Evolutionary conservation across 495 filamentous ascomycete species (phyloP).

Genomic region (Aspergillus wentii): DNA sequence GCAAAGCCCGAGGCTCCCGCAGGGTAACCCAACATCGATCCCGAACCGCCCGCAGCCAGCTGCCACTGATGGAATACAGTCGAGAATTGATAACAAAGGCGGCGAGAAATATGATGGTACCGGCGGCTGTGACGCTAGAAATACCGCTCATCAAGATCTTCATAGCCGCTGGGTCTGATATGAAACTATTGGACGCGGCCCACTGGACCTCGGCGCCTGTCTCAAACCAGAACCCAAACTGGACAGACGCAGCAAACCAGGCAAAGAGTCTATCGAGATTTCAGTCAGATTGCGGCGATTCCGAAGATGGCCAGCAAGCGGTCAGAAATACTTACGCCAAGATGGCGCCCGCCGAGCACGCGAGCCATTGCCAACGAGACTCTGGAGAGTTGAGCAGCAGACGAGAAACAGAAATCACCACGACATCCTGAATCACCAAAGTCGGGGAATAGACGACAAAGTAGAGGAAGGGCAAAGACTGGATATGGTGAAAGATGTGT

Average conservation of each 20-base stretch:
- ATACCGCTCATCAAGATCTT: constrained; percentile 39
- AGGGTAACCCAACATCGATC: constrained; percentile 11
- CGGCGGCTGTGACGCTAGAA: constrained; percentile 28
- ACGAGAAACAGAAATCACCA: constrained; percentile 26
- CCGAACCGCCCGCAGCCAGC: constrained; percentile 19
- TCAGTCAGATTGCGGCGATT: constrained; percentile 3
- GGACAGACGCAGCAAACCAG: constrained; percentile 28
- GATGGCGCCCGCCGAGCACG: constrained; percentile 21
- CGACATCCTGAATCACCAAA: constrained; percentile 27
- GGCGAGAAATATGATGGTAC: constrained; percentile 24
- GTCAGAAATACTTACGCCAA: constrained; percentile 23
- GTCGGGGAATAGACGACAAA: constrained; percentile 34
- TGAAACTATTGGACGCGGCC: constrained; percentile 31
- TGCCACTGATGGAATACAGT: constrained; percentile 25
- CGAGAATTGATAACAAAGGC: constrained; percentile 25
- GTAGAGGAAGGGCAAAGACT: constrained; percentile 29
- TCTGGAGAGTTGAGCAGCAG: constrained; percentile 25
- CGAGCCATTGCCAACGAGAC: constrained; percentile 19
- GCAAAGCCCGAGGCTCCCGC: constrained; percentile 16
- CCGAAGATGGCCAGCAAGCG: not conserved
- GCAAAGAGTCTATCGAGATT: constrained; percentile 16
- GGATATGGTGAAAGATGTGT: constrained; percentile 32
- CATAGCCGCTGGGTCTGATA: constrained; percentile 37
- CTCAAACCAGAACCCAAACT: constrained; percentile 40
- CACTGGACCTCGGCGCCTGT: constrained; percentile 39